phyloP scores from a whole-genome alignment of 2,329 filamentous ascomycete species.

The Epichloe coenophiala region DNA sequence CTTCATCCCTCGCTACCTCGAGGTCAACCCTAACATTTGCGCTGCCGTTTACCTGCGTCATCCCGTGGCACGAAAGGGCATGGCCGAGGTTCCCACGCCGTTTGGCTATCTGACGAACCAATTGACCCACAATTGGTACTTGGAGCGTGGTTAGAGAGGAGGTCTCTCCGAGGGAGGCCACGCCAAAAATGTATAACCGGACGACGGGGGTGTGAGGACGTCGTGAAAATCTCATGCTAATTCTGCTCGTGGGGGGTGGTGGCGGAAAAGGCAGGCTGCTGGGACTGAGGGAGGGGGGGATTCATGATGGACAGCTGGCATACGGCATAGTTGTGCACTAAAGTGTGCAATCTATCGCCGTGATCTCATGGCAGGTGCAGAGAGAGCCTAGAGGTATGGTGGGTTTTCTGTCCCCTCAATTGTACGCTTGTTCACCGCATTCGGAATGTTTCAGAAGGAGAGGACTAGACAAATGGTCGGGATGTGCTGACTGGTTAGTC shows the following conservation, averaged over 20 bases:
- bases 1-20: slow-evolving; percentile 87
- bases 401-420: background rate
- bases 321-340: background rate
- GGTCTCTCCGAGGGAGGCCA: no score
- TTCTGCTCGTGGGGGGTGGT: background rate
- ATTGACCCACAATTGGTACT: slow-evolving; percentile 87
- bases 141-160: slow-evolving; percentile 55
- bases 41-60: slow-evolving; percentile 90
- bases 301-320: background rate
- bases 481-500: background rate
- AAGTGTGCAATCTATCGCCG: background rate
- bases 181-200: background rate
- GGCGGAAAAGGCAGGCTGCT: no score
- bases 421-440: background rate
- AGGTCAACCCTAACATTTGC: slow-evolving; percentile 96
- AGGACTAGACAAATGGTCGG: background rate
- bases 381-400: background rate
- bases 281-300: background rate
- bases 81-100: slow-evolving; percentile 74
- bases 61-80: slow-evolving; percentile 72
- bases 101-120: slow-evolving; percentile 59
- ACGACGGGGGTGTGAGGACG: background rate
- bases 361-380: background rate
- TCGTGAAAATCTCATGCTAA: background rate
- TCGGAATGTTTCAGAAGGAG: background rate